Evolutionary conservation across 345 rosid genomes (phyloP).

Genomic region (Microcos paniculata): DNA sequence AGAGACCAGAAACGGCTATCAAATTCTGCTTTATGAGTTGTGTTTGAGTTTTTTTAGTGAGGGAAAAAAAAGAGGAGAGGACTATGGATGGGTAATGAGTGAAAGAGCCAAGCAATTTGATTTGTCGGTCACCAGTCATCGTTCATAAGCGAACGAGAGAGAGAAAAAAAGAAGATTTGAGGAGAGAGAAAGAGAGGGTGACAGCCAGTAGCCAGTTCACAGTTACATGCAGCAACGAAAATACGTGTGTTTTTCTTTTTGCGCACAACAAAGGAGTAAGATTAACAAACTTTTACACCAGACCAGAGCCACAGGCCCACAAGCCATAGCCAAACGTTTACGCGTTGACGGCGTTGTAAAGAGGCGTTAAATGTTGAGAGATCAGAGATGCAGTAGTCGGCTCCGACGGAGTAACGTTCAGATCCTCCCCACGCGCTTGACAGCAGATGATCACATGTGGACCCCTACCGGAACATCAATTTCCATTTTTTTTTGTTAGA

Average conservation of each 20-base stretch:
- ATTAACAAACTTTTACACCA: not conserved
- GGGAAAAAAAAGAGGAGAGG: not conserved
- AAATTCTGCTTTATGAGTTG: not conserved
- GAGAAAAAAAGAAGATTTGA: not conserved
- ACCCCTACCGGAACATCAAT: not conserved
- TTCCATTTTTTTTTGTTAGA: not conserved
- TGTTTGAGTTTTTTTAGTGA: not conserved
- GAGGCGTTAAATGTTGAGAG: too few relatives aligned
- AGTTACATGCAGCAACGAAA: not conserved
- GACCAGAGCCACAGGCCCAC: not conserved
- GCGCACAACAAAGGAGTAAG: not conserved
- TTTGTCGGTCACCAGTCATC: conserved; percentile 41
- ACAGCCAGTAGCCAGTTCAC: conserved; percentile 42
- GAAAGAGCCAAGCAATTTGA: conserved; percentile 4
- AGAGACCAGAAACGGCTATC: conserved; percentile 29
- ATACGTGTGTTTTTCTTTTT: not conserved
- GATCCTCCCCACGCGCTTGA: conserved; percentile 32
- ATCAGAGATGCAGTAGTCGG: too few relatives aligned
- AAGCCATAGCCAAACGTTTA: not conserved
- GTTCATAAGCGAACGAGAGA: conserved; percentile 3
- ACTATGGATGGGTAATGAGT: not conserved
- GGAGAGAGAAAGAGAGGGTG: conserved; percentile 17
- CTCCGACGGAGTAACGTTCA: conserved; percentile 6
- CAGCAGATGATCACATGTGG: conserved; percentile 31
- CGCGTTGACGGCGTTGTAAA: not conserved